These are phyloP conservation scores for Multifurca ochricompacta DNA, from an alignment of 768 basidiomycete species.

Conservation along the genomic window DNA sequence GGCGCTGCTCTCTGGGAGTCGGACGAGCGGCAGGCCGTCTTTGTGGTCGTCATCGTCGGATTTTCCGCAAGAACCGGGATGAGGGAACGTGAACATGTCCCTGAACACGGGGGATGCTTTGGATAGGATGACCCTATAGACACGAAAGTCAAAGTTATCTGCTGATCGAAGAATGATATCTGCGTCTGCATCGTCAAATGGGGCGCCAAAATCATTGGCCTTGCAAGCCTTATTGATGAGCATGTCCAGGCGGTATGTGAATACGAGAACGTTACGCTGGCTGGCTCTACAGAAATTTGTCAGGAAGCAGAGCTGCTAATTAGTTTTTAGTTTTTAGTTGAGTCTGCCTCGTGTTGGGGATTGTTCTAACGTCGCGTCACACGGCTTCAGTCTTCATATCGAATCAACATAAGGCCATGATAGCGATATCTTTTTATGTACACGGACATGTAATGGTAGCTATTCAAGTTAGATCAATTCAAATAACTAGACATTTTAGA, in stretches of 20 bases:
- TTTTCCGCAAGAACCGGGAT: not conserved
- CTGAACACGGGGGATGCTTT: constrained; percentile 17
- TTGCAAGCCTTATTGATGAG: not conserved
- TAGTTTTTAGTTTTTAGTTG: too few relatives aligned
- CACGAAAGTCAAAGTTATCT: constrained; percentile 16
- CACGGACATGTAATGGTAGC: too few relatives aligned
- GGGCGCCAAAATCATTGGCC: constrained; percentile 2
- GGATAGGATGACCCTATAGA: constrained; percentile 15
- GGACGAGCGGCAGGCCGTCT: not conserved
- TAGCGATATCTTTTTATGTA: too few relatives aligned
- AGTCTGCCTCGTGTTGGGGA: too few relatives aligned
- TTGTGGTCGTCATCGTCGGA: not conserved
- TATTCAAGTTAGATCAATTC: too few relatives aligned
- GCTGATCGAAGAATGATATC: constrained; percentile 18
- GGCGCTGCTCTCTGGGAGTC: not conserved
- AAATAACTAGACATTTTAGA: too few relatives aligned
- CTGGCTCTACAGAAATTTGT: too few relatives aligned
- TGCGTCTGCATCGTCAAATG: constrained; percentile 13
- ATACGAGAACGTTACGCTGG: too few relatives aligned
- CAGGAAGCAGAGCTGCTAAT: too few relatives aligned
- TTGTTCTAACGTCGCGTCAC: too few relatives aligned
- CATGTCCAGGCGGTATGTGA: not conserved
- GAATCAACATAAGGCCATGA: too few relatives aligned
- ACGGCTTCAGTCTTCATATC: too few relatives aligned
- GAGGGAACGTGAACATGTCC: constrained; percentile 6